Conservation (phyloP, 139 green algal species). For the Deuterostichococcus epilithicus region DNA sequence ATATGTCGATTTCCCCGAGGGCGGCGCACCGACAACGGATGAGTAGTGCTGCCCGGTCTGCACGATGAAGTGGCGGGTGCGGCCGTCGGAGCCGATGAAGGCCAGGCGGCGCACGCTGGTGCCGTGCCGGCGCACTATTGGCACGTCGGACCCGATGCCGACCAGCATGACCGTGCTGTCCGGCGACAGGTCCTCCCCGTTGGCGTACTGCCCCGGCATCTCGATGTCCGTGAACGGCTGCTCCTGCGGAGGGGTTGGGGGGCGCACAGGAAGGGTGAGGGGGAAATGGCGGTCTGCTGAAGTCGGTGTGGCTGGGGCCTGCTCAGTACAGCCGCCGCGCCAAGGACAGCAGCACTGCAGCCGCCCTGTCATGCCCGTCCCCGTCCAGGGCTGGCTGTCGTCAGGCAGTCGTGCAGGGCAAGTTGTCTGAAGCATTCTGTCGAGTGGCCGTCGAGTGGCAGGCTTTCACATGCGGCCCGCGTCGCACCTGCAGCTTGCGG, state of each 20-base stretch:
- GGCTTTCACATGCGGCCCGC: neutral
- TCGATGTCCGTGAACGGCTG: conserved; percentile 80
- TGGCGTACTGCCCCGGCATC: conserved; percentile 80
- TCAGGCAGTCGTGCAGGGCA: no score
- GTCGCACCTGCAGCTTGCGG: conserved; percentile 41
- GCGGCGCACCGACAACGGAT: neutral
- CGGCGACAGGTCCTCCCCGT: conserved; percentile 46
- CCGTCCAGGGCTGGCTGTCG: no score
- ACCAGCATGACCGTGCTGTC: conserved; percentile 74
- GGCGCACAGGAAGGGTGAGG: neutral
- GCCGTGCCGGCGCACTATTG: conserved; percentile 61
- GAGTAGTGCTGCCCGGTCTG: conserved; percentile 71
- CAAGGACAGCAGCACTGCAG: no score
- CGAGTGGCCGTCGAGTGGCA: no score
- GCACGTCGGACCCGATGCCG: conserved; percentile 72
- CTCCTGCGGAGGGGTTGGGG: conserved; percentile 43
- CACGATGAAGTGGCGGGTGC: conserved; percentile 74
- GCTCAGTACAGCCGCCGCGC: no score
- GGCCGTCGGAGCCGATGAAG: conserved; percentile 84
- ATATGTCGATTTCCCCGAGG: neutral
- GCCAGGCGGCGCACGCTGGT: conserved; percentile 70
- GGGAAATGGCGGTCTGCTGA: no score
- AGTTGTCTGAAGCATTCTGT: no score
- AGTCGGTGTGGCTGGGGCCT: no score
- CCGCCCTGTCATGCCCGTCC: no score